A percentile compares a stretch with the other conserved stretches of the same genome.
Conservation (phyloP, 805 yeast genomes). For the Yamadazyma sp. region DNA sequence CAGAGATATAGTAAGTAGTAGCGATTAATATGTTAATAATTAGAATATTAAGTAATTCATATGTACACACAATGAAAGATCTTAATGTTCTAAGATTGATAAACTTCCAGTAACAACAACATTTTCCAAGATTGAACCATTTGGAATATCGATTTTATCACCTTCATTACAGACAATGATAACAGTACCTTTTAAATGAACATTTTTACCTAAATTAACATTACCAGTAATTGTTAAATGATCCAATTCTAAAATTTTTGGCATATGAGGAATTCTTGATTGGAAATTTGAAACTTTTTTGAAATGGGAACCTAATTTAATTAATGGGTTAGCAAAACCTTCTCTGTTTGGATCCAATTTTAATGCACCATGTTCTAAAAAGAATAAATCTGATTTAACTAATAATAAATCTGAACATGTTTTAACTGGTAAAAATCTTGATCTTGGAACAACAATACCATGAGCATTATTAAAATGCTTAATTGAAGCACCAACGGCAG, state of each 20-base stretch:
- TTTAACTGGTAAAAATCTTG: slow-evolving; percentile 96
- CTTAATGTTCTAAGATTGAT: slow-evolving; percentile 85
- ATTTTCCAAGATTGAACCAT: slow-evolving; percentile 91
- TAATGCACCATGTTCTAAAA: slow-evolving; percentile 87
- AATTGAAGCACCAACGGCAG: slow-evolving; percentile 99
- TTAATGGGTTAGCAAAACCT: slow-evolving; percentile 88
- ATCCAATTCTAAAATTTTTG: slow-evolving; percentile 92
- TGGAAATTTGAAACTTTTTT: slow-evolving; percentile 93
- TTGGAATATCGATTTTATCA: slow-evolving; percentile 94
- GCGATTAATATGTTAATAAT: too few species aligned
- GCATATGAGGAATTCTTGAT: slow-evolving; percentile 89
- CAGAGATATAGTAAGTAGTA: too few species aligned
- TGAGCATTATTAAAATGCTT: slow-evolving; percentile 93
- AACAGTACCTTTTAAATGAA: slow-evolving; percentile 93
- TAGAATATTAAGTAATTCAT: too few species aligned
- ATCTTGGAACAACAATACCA: slow-evolving; percentile 97
- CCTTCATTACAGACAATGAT: slow-evolving; percentile 97
- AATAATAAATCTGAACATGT: slow-evolving; percentile 92
- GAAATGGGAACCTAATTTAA: slow-evolving; percentile 94
- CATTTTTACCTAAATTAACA: slow-evolving; percentile 84
- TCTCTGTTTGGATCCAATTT: slow-evolving; percentile 80
- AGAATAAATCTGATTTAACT: slow-evolving; percentile 93
- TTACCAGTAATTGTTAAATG: slow-evolving; percentile 98
- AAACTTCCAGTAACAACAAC: slow-evolving; percentile 97
- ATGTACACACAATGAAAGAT: too few species aligned